phyloP scores from a whole-genome alignment of 2,329 filamentous ascomycete genomes.

The Neofusicoccum sp. region DNA sequence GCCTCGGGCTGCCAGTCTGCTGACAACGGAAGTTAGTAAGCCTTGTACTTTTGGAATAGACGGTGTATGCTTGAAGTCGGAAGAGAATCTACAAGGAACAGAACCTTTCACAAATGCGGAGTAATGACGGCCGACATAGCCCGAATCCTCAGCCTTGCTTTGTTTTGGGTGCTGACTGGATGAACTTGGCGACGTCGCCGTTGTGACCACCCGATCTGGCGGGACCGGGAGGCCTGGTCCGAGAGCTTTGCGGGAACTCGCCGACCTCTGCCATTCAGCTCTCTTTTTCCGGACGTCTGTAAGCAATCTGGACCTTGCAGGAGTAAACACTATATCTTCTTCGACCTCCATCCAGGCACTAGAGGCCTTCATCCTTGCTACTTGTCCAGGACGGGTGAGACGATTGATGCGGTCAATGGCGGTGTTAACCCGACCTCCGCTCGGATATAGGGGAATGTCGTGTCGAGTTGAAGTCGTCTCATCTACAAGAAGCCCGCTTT shows the following conservation, averaged over 20 bases:
- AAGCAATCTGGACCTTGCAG: background rate
- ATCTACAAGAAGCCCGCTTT: background rate
- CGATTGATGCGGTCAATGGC: background rate
- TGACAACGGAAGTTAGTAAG: no score
- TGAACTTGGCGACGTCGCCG: background rate
- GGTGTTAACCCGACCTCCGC: background rate
- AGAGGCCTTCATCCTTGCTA: conserved; percentile 7
- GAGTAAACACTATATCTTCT: conserved; percentile 11
- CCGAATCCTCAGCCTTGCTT: background rate
- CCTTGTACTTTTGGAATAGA: background rate
- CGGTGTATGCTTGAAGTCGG: background rate
- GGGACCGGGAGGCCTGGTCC: background rate
- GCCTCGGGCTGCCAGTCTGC: background rate
- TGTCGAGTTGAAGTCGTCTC: background rate
- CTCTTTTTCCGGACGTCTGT: background rate
- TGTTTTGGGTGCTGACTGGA: background rate
- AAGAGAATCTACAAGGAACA: background rate
- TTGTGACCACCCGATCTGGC: background rate
- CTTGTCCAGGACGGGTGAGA: conserved; percentile 7
- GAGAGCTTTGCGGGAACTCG: background rate
- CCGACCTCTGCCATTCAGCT: background rate
- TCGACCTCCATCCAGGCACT: conserved; percentile 16
- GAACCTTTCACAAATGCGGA: background rate
- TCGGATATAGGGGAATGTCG: background rate
- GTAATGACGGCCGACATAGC: background rate